Evolutionary conservation across 768 basidiomycete genomes (phyloP).

Genomic region (Agrocybe pediades): DNA sequence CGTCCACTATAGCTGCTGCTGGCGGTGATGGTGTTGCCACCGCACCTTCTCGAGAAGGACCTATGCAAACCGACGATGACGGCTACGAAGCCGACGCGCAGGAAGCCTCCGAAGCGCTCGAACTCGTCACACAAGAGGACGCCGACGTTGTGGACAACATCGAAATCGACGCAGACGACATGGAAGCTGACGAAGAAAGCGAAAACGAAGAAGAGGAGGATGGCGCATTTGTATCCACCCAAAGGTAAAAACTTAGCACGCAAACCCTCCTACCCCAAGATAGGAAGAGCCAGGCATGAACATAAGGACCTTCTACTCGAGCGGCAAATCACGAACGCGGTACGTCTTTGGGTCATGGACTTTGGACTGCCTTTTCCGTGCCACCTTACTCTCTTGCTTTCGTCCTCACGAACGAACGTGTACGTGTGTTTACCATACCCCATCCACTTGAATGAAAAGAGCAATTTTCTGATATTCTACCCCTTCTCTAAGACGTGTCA

Average conservation of each 20-base stretch:
- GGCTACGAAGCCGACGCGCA: constrained; percentile 17
- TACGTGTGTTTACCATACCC: no score
- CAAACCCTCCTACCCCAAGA: neutral
- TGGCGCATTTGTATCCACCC: constrained; percentile 36
- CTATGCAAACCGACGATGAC: constrained; percentile 9
- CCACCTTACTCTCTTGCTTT: constrained; percentile 7
- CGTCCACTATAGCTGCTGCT: no score
- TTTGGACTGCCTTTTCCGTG: no score
- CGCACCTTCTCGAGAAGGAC: no score
- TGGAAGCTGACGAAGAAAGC: constrained; percentile 24
- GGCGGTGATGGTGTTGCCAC: no score
- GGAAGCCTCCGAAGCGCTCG: constrained; percentile 18
- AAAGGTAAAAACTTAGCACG: constrained; percentile 29
- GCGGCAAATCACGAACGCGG: no score
- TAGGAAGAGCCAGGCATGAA: no score
- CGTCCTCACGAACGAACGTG: constrained; percentile 18
- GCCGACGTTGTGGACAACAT: constrained; percentile 12
- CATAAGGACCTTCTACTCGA: no score
- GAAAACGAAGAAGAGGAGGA: constrained; percentile 24
- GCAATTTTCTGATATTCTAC: constrained; percentile 7
- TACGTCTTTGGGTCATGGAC: no score
- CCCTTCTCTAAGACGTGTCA: neutral
- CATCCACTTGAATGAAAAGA: constrained; percentile 8
- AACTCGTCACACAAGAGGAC: neutral
- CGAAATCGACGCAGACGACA: constrained; percentile 17